These are phyloP conservation scores for Ramaria rubella DNA, from an alignment of 768 basidiomycete genomes.

Conservation along the genomic window DNA sequence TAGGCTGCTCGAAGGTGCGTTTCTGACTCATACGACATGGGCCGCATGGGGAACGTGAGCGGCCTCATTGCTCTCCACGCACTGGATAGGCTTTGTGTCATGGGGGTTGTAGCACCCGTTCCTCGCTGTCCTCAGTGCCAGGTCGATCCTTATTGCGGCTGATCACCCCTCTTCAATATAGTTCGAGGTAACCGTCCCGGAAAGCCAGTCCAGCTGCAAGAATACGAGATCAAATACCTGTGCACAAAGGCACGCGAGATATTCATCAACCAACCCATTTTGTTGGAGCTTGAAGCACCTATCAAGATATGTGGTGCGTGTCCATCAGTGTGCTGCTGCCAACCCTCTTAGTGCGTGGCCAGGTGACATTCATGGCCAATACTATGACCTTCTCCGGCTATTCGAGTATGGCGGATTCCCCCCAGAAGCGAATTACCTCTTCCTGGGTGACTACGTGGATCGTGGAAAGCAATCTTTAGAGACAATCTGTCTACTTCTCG, in stretches of 20 bases:
- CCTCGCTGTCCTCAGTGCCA: neutral
- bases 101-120: neutral
- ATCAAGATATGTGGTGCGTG: conserved; percentile 98
- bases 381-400: conserved; percentile 94
- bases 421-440: conserved; percentile 99
- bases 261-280: conserved; percentile 97
- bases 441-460: conserved; percentile 99
- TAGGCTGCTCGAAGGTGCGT: conserved; percentile 92
- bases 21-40: too few species aligned
- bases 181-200: conserved; percentile 98
- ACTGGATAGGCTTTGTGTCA: too few species aligned
- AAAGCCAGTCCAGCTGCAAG: conserved; percentile 94
- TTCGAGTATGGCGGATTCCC: conserved; percentile 99
- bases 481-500: conserved; percentile 97
- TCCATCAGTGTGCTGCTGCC: conserved; percentile 6
- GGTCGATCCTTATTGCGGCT: conserved; percentile 1
- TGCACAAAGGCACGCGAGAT: conserved; percentile 99
- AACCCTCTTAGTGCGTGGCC: conserved; percentile 12
- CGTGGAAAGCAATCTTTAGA: conserved; percentile 98
- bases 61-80: neutral
- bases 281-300: conserved; percentile 95
- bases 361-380: conserved; percentile 99
- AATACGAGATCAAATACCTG: conserved; percentile 99
- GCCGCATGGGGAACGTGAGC: conserved; percentile 6
- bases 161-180: conserved; percentile 27